Base-by-base conservation (phyloP, 2,329 filamentous ascomycete genomes). In the Pestalotiopsis sp. region DNA sequence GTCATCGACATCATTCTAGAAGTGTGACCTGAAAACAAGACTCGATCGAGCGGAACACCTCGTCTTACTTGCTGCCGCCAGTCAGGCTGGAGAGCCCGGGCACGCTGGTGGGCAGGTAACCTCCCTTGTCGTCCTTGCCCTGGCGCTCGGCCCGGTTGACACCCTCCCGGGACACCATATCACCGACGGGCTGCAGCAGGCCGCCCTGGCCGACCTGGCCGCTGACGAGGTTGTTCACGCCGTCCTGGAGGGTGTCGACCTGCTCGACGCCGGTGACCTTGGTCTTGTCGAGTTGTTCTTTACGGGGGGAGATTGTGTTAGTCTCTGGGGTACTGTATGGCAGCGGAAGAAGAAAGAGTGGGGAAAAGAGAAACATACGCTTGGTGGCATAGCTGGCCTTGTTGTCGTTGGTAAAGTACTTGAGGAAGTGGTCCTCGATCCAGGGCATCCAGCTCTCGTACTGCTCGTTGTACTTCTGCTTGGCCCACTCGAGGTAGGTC, bases 361-460 rank as follows among this genome's bases (percentile, higher is more conserved):
- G 3, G 27, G 27, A 4, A 27, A 4, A 40, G 36, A 64, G 17
- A 58, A 70, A 78, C 82, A 41, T 78, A 92, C 91, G 86, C 80
- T 91, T 93, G 1, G 91, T 86, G 5, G 88, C 83, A 75, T 93
- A 93, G 77, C 87, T 91, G 4, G 90, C 87, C 80, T 94, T 93
- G 85, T 94, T 94, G 76, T 93, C 91, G 71, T 90, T 91, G 74
- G 90, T 92, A 79, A 93, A 93, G 84, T 88, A 93, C 66, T 85
- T 84, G 36, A 94, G 85, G 78, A 92, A 93, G 69, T 89, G 79
- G 78, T 94, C 92, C 79, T 94, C 91, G 68, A 93, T 82, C 91
- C 92, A 93, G 1, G 92, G 92, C 77, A 93, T 86, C 92, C 92
- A 94, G 74, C 81, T 85, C 77, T 93, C 91, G 80, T 93, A 93